phyloP scores from a whole-genome alignment of 208 protist genomes.

The Wallacemonas sp. region DNA sequence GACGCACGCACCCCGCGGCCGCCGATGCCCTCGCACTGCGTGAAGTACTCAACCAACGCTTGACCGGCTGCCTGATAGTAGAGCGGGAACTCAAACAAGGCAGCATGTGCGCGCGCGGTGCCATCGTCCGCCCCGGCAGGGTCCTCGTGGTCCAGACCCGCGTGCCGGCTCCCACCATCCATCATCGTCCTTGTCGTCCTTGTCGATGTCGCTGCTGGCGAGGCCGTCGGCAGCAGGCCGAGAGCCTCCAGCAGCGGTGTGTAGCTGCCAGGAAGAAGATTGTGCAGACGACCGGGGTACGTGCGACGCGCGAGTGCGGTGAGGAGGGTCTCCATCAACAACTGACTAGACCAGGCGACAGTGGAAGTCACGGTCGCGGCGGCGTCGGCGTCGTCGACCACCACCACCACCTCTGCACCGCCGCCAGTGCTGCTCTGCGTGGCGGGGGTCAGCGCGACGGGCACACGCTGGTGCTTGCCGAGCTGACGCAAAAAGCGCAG shows the following conservation, averaged over 20 bases:
- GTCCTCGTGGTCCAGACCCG: too few species aligned
- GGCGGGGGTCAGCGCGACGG: neutral
- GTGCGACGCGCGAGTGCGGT: conserved; percentile 44
- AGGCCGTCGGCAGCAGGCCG: conserved; percentile 23
- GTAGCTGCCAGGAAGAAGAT: conserved; percentile 70
- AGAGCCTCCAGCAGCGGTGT: conserved; percentile 43
- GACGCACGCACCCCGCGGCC: conserved; percentile 30
- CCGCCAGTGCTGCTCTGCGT: neutral
- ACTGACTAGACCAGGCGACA: conserved; percentile 45
- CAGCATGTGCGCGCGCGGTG: too few species aligned
- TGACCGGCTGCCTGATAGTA: conserved; percentile 72
- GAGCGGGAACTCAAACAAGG: conserved; percentile 56
- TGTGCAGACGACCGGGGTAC: conserved; percentile 60
- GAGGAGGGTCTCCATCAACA: conserved; percentile 53
- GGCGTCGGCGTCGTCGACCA: neutral
- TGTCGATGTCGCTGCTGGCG: neutral
- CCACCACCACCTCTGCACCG: neutral
- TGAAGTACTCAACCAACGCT: conserved; percentile 51
- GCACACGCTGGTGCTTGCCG: conserved; percentile 41
- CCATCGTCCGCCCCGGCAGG: too few species aligned
- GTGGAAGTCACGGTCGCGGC: neutral
- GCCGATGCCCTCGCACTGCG: conserved; percentile 25
- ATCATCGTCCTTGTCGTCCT: too few species aligned
- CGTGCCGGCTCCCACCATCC: too few species aligned
- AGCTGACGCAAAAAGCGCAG: conserved; percentile 49